Base-by-base conservation (phyloP, 331 rosid species). In the Acacia concinna region DNA sequence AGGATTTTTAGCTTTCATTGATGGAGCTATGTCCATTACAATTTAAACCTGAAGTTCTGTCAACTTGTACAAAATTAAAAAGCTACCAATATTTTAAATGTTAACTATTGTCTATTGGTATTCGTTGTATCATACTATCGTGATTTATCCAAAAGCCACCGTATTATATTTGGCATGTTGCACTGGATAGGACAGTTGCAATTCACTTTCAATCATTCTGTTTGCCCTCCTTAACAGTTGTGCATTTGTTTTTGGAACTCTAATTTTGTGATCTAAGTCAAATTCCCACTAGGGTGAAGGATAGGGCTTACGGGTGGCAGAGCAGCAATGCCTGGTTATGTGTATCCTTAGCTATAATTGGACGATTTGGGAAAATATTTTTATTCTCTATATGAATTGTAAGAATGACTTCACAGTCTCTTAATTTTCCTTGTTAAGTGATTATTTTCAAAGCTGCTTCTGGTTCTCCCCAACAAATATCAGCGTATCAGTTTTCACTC, bases 391-490 rank as follows among this genome's bases (percentile, higher is more conserved):
- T 30, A 75, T 74, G 66, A 34, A 59, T 68, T 44, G 43, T 64
- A 9, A 30, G 17, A 21, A 77, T 65, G 68, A 56, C 32, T 43
- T 25, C 52, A 38, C 73, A 35, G 28, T 66, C 69, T 17, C 27
- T 4, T 25, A 10, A 37, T 11, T 73, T 34, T 46, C 65, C 38
- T 59, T 37, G 20, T 27, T 0, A 4, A 40, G 13, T 38, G 52
- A 60, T 54, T 9, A 52, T 84, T 79, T 20, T n/a, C 17, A 35
- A 18, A 13, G 40, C 56, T 27, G 68, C n/a, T 78, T 73, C 32
- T 70, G 44, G 73, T 79, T 32, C 27, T 51, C 54, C 38, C 78
- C 64, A 43, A 23, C 75, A 59, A 37, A 2, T 31, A 34, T 23
- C 72, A 70, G 32, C 21, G 4, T 28, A 59, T 27, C 51, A 27